Percentiles rank a stretch among this genome's conserved stretches.
These are phyloP conservation scores for Tulasnella calospora DNA, from an alignment of 768 basidiomycete species.

Conservation along the genomic window DNA sequence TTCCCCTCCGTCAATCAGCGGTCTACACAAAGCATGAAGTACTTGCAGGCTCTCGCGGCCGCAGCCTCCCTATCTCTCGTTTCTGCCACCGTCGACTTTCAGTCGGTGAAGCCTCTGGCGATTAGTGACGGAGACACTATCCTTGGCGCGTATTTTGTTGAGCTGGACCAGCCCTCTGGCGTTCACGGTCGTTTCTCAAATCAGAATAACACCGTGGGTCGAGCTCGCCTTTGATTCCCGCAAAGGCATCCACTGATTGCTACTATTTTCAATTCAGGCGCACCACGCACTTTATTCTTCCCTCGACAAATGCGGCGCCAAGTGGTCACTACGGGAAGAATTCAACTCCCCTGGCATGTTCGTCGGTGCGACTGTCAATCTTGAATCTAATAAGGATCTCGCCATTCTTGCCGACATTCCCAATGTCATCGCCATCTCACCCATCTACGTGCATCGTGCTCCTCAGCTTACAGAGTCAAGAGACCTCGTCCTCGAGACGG, in stretches of 20 bases:
- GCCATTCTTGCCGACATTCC: background rate
- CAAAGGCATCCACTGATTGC: conserved; percentile 36
- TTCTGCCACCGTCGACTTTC: background rate
- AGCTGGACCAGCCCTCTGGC: conserved; percentile 41
- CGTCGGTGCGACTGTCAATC: conserved; percentile 9
- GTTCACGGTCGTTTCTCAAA: conserved; percentile 30
- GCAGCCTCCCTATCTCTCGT: background rate
- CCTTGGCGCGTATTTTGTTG: conserved; percentile 54
- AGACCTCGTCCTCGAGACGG: background rate
- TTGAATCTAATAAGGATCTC: background rate
- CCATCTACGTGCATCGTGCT: background rate
- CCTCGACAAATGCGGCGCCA: conserved; percentile 9
- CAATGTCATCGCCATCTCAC: conserved; percentile 15
- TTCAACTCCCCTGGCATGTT: background rate
- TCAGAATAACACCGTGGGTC: background rate
- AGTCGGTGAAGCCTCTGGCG: background rate
- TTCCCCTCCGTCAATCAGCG: background rate
- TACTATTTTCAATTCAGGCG: conserved; percentile 37
- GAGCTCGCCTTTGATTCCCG: background rate
- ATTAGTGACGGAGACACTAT: conserved; percentile 34
- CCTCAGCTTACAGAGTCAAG: background rate
- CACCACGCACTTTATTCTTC: conserved; percentile 15
- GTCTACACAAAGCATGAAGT: background rate
- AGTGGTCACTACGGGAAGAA: background rate
- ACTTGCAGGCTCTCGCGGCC: background rate